phyloP scores from a whole-genome alignment of 352 stramenopile species.

The Thalassiosira tumida region DNA sequence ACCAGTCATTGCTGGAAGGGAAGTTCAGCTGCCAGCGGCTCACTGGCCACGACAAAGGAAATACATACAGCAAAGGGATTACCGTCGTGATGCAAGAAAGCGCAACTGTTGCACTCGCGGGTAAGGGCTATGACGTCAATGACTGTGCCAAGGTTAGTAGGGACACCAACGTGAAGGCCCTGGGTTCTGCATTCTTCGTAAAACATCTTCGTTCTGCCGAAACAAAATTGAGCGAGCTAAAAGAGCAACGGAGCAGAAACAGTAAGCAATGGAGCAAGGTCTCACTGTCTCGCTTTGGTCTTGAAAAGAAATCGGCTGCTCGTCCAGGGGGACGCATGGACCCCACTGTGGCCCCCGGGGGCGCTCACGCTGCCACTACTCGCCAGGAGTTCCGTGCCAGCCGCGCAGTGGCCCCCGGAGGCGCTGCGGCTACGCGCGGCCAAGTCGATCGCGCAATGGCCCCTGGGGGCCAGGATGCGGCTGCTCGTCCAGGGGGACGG shows the following conservation, averaged over 20 bases:
- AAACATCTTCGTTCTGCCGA: background rate
- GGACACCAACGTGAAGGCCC: background rate
- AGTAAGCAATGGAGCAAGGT: background rate
- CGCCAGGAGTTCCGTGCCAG: no score
- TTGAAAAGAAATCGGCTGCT: background rate
- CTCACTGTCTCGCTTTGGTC: background rate
- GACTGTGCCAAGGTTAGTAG: background rate
- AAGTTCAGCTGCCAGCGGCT: slow-evolving; percentile 17
- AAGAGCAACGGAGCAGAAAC: background rate
- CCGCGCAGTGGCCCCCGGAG: no score
- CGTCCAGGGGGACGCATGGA: no score
- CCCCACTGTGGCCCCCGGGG: no score
- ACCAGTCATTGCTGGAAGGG: slow-evolving; percentile 6
- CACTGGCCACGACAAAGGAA: background rate
- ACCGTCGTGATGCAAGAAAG: background rate
- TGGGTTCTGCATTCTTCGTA: background rate
- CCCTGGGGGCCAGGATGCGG: no score
- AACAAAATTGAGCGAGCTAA: background rate
- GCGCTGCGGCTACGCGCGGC: no score
- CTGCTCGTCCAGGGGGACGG: no score
- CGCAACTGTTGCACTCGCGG: background rate
- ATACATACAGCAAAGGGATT: background rate
- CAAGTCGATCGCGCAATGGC: background rate
- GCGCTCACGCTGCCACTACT: no score
- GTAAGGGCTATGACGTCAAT: background rate